phyloP scores from a whole-genome alignment of 257 asterid species.

The Petrea volubilis region DNA sequence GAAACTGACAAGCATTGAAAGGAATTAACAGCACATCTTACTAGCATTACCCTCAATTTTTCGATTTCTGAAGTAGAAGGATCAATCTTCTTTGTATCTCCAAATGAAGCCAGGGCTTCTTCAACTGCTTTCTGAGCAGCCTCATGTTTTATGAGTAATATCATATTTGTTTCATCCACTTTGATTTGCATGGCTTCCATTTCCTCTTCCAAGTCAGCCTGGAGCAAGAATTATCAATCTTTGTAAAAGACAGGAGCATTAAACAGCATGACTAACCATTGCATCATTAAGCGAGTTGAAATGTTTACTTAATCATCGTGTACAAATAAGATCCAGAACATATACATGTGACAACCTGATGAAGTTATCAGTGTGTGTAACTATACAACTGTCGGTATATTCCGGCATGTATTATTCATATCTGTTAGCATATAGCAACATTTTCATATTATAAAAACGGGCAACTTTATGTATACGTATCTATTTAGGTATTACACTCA shows the following conservation, averaged over 20 bases:
- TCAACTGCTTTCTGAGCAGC: constrained; percentile 63
- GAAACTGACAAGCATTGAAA: constrained; percentile 10
- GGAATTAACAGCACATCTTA: constrained; percentile 20
- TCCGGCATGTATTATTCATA: not conserved
- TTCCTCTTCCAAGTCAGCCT: constrained; percentile 77
- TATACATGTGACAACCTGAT: not conserved
- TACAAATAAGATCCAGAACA: not conserved
- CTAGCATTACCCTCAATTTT: constrained; percentile 59
- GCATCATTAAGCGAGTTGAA: constrained; percentile 1
- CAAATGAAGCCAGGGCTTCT: constrained; percentile 56
- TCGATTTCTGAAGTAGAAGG: constrained; percentile 64
- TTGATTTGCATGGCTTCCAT: constrained; percentile 55
- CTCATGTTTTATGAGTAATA: constrained; percentile 56
- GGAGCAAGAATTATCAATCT: constrained; percentile 33
- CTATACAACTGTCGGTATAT: not conserved
- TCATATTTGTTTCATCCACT: constrained; percentile 55
- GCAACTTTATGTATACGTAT: constrained; percentile 1
- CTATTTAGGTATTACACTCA: not conserved
- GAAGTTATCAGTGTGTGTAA: not conserved
- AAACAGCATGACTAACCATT: constrained; percentile 1
- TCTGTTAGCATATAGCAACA: not conserved
- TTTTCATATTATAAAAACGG: not conserved
- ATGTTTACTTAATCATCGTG: not conserved
- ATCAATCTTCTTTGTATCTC: constrained; percentile 52
- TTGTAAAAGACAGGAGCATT: constrained; percentile 14